Conservation (phyloP, 2,329 filamentous ascomycete genomes). For the Trichoderma cornu-damae region DNA sequence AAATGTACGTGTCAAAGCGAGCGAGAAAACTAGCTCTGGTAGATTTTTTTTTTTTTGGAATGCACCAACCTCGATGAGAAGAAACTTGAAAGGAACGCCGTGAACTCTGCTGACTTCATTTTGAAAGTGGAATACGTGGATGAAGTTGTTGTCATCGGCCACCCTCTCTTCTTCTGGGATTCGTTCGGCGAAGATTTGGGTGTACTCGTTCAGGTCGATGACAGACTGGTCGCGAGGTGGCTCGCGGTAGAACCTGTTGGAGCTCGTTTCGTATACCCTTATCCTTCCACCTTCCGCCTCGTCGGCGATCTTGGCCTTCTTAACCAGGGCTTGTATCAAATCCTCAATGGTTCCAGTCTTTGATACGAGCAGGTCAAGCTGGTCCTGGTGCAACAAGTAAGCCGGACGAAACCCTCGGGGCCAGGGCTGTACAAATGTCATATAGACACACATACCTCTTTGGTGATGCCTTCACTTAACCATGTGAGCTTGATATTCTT, state of each 20-base stretch:
- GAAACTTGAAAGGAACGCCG: slow-evolving; percentile 85
- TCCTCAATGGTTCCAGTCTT: slow-evolving; percentile 80
- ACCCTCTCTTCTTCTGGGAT: slow-evolving; percentile 69
- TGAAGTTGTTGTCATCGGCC: slow-evolving; percentile 52
- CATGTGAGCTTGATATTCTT: slow-evolving; percentile 78
- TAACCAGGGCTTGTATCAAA: slow-evolving; percentile 67
- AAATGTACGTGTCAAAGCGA: background rate
- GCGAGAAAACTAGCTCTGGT: background rate
- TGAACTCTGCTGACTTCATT: slow-evolving; percentile 79
- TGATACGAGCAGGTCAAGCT: slow-evolving; percentile 75
- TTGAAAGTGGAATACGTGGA: slow-evolving; percentile 89
- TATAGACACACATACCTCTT: slow-evolving; percentile 66
- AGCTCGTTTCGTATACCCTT: slow-evolving; percentile 76
- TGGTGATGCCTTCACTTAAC: slow-evolving; percentile 84
- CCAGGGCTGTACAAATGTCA: too few relatives aligned
- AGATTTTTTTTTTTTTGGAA: too few relatives aligned
- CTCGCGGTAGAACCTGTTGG: slow-evolving; percentile 77
- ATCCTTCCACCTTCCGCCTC: slow-evolving; percentile 66
- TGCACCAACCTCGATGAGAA: slow-evolving; percentile 64
- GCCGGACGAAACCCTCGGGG: background rate
- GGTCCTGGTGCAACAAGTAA: slow-evolving; percentile 45
- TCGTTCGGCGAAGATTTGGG: slow-evolving; percentile 72
- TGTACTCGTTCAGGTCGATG: slow-evolving; percentile 80
- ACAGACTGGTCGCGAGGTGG: slow-evolving; percentile 66
- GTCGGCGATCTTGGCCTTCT: slow-evolving; percentile 73